phyloP scores from a whole-genome alignment of 805 yeast species.

The Helenozyma baotianmanensis region DNA sequence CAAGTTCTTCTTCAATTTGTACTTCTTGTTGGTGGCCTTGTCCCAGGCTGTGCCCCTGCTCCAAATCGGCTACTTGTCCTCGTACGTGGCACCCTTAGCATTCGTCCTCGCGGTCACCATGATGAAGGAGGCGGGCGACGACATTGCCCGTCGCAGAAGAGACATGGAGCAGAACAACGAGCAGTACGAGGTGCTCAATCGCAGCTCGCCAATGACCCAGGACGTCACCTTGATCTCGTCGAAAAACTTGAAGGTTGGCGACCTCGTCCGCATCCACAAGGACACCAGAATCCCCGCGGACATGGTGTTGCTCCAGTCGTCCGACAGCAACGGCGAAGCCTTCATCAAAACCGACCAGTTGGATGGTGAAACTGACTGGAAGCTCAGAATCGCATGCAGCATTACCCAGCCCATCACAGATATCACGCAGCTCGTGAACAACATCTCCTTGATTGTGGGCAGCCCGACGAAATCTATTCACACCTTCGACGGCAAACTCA shows the following conservation, averaged over 20 bases:
- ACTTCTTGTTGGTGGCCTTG: conserved; percentile 87
- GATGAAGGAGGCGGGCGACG: conserved; percentile 95
- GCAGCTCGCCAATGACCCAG: conserved; percentile 16
- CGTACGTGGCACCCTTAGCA: conserved; percentile 90
- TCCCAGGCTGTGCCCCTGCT: conserved; percentile 88
- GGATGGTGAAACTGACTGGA: conserved; percentile 99
- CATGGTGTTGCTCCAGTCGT: conserved; percentile 75
- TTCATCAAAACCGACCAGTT: conserved; percentile 95
- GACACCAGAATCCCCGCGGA: conserved; percentile 93
- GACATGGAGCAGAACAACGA: conserved; percentile 88
- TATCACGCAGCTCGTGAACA: conserved; percentile 47
- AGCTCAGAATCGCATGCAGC: conserved; percentile 72
- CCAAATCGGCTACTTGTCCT: conserved; percentile 87
- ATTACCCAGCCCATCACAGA: conserved; percentile 56
- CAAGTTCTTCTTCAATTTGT: conserved; percentile 91
- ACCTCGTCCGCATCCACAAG: conserved; percentile 71
- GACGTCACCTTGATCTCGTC: conserved; percentile 35
- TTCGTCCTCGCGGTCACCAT: conserved; percentile 91
- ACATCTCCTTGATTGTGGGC: conserved; percentile 57
- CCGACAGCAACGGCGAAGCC: conserved; percentile 66
- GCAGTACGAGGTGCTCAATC: conserved; percentile 60
- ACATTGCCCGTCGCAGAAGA: conserved; percentile 81
- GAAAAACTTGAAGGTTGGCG: conserved; percentile 78
- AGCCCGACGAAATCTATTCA: conserved; percentile 85
- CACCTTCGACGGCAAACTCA: conserved; percentile 69